Conservation (phyloP, 441 rosid genomes). For the Mallotus repandus region DNA sequence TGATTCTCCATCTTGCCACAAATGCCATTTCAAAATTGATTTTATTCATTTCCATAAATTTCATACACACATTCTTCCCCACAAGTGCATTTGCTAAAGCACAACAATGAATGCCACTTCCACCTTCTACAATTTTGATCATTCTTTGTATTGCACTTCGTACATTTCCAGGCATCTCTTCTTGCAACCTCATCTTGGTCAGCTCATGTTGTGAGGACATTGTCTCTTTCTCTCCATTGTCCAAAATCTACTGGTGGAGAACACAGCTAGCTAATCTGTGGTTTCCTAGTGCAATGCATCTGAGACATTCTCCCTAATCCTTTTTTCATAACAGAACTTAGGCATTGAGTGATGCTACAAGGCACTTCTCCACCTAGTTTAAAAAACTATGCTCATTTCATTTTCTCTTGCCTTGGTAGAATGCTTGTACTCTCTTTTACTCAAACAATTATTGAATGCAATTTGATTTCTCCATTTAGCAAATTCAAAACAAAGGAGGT, state of each 20-base stretch:
- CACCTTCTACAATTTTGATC: not conserved
- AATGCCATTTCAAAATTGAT: not conserved
- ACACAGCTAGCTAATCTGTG: not conserved
- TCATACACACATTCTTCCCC: not conserved
- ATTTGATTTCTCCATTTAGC: not conserved
- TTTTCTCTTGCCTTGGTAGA: not conserved
- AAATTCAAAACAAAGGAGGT: not conserved
- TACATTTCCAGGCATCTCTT: not conserved
- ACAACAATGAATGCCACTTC: not conserved
- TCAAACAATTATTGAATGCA: not conserved
- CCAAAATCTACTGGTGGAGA: not conserved
- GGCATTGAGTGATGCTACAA: not conserved
- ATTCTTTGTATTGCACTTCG: not conserved
- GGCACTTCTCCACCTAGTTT: not conserved
- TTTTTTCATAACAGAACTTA: not conserved
- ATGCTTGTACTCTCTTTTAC: not conserved
- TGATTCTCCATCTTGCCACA: not conserved
- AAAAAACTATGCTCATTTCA: not conserved
- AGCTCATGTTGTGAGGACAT: not conserved
- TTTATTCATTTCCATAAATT: slow-evolving; percentile 1
- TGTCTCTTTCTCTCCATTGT: not conserved
- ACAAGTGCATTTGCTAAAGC: not conserved
- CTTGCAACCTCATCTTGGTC: not conserved
- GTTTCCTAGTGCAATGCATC: not conserved
- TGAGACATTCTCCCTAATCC: not conserved